Percentiles rank a stretch among this genome's conserved stretches.
Conservation (phyloP, 305 asterid species). For the Rubia occidens region DNA sequence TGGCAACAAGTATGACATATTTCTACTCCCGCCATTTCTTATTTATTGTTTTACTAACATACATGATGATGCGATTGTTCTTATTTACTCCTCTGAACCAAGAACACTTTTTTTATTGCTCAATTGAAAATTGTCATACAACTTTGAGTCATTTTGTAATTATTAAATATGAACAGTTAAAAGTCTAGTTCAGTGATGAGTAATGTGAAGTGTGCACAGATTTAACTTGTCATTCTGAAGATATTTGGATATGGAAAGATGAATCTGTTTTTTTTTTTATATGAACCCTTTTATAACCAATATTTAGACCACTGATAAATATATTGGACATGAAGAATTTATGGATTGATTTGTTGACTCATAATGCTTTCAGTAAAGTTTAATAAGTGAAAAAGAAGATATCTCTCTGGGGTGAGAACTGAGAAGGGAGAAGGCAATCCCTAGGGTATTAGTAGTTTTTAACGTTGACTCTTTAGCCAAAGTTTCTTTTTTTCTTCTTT, state of each 20-base stretch:
- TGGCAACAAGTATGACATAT: constrained; percentile 65
- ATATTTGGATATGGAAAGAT: background rate
- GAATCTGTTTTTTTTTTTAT: background rate
- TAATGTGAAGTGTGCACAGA: background rate
- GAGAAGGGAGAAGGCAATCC: background rate
- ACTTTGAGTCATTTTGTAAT: background rate
- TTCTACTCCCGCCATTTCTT: background rate
- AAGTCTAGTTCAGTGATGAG: background rate
- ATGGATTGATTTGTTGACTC: background rate
- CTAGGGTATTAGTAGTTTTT: too few relatives aligned
- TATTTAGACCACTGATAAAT: background rate
- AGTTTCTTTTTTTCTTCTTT: too few relatives aligned
- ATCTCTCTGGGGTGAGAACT: background rate
- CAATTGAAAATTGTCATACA: background rate
- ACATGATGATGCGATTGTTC: background rate
- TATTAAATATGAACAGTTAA: background rate
- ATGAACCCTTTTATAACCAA: background rate
- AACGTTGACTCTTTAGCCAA: too few relatives aligned
- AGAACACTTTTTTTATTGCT: background rate
- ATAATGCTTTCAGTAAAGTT: background rate
- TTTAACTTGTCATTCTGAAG: background rate
- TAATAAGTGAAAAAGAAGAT: background rate
- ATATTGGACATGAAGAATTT: background rate
- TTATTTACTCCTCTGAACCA: background rate
- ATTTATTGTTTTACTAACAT: background rate